Base-by-base conservation (phyloP, 31 red algal genomes). In the Endocladia muricata region DNA sequence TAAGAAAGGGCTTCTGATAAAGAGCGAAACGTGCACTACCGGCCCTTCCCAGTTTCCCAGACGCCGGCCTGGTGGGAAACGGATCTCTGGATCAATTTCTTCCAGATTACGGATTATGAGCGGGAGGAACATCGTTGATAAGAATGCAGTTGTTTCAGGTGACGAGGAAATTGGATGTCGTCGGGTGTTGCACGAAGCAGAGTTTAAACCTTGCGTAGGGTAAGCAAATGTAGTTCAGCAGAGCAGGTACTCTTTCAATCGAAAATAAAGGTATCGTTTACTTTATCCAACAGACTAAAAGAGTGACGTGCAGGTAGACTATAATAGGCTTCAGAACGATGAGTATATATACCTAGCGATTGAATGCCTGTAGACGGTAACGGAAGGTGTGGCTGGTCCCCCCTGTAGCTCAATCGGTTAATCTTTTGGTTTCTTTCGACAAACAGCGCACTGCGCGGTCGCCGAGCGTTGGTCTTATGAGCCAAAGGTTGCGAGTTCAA, bases 401-500 rank as follows among this genome's bases (percentile, higher is more conserved):
- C 81, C 81, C 70, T 74, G 81, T 85, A 85, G 81, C 81, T 85
- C 81, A 85, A 85, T 85, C 81, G 81, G 81, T 85, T 76, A 40
- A 26, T 37, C 2, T 33, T 52, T 62, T 73, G 47, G 41, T 38
- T 41, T 5, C 33, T 19, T 58, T 59, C 81, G 81, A 76, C 21
- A 51, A 85, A 38, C 33, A 19, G 63, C 63, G 23, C 41, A 5
- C 13, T 22, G 58, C 17, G 33, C 33, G 33, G 63, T 68, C 63
- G 63, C 63, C 8, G 81, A 85, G 81, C 81, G 76, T 85, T 85
- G 81, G 81, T 85, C 81, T 85, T 85, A 85, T 85, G 81, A 85
- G 81, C 81, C 81, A 85, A 85, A 85, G 81, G 81, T 85, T 85
- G 81, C 81, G 81, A 85, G 81, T 85, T 85, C 81, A 85, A 85